Evolutionary conservation across 2,329 filamentous ascomycete species (phyloP), one percentile per base, ranked within the genome.

Genomic region (Sordariomycetes sp.): DNA sequence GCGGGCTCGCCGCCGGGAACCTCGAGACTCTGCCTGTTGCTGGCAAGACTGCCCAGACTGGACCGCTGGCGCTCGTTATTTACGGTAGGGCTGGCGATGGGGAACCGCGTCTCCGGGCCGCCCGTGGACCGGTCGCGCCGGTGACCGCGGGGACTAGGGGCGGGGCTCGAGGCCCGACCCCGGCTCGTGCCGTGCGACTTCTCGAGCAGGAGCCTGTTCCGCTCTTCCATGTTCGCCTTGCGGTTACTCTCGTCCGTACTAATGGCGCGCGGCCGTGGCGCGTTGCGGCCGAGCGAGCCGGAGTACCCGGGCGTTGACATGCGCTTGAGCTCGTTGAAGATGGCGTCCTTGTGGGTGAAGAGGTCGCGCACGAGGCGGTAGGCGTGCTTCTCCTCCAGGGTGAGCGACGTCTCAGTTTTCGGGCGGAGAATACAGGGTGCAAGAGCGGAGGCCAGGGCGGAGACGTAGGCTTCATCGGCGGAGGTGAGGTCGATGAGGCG

Each of bases 181-280:
- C 82, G 87, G 34, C 85, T 89, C 55, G 91, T 84, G 68, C 85
- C 87, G 57, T 90, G 83, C 64, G 83, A 74, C 68, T 85, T 85
- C 63, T 84, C 83, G 53, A 94, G 84, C 61, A 93, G 81, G 55
- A 90, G 90, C 61, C 90, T 86, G 69, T 90, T 89, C 57, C 94
- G 86, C 70, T 96, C 94, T 72, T 97, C 93, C 85, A 96, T 93
- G 64, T 96, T 86, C 52, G 90, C 90, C 67, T 91, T 90, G 60
- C 94, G 88, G 72, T 95, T 95, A 74, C 90, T 95, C 77, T 99
- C 94, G 68, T 99, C 91, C 0, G 91, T 96, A 70, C 90, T 95
- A 67, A 97, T 89, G 34, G 92, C 92, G 54, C 94, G 87, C 25
- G 89, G 88, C 50, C 90, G 85, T 64, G 78, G 80, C 62, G 72